A percentile compares a stretch with the other conserved stretches of the same genome.
phyloP scores from a whole-genome alignment of 2,329 filamentous ascomycete genomes.

The Fusarium coffeatum region DNA sequence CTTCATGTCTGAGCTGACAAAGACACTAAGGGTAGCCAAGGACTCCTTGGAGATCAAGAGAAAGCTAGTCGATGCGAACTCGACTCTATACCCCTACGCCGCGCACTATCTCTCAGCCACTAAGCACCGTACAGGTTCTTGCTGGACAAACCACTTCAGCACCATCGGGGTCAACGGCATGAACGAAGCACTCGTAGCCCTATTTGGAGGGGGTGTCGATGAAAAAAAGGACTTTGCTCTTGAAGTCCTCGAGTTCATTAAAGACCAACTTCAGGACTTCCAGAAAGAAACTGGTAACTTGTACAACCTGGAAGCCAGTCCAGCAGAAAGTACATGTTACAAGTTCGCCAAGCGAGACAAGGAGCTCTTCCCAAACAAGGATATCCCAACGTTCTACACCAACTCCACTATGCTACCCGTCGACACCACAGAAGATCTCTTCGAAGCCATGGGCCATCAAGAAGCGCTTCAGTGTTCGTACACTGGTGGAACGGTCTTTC shows the following conservation, averaged over 20 bases:
- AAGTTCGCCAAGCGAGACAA: conserved; percentile 39
- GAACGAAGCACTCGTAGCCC: conserved; percentile 31
- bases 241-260: conserved; percentile 35
- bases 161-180: conserved; percentile 41
- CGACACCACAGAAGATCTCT: conserved; percentile 39
- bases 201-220: conserved; percentile 18
- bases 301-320: conserved; percentile 40
- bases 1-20: conserved; percentile 23
- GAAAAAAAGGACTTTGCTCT: conserved; percentile 26
- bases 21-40: conserved; percentile 33
- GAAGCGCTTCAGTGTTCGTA: conserved; percentile 41
- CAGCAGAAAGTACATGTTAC: conserved; percentile 44
- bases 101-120: conserved; percentile 35
- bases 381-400: conserved; percentile 38
- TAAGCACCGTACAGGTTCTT: conserved; percentile 40
- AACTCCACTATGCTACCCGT: conserved; percentile 44
- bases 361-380: conserved; percentile 17
- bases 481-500: conserved; percentile 42
- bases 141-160: conserved; percentile 45
- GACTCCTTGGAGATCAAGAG: conserved; percentile 42
- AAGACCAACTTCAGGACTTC: conserved; percentile 35
- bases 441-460: conserved; percentile 37
- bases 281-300: conserved; percentile 38
- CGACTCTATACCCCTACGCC: conserved; percentile 35
- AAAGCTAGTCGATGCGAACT: conserved; percentile 32